Conservation (phyloP, 2,329 filamentous ascomycete genomes). For the Botryosphaeria agaves region DNA sequence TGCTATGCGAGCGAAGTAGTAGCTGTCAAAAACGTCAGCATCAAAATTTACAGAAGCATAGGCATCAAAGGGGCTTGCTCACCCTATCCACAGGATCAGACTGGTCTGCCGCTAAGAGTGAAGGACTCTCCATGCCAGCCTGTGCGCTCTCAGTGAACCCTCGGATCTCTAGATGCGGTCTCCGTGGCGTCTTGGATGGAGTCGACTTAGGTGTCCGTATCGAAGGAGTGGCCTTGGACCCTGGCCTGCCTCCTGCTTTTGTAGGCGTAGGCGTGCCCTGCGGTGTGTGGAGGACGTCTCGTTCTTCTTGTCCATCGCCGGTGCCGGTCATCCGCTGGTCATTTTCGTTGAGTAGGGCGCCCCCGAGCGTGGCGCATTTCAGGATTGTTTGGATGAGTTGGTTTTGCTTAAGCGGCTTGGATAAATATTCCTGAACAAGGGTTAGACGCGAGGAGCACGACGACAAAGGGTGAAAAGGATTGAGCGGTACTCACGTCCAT, state of each 20-base stretch:
- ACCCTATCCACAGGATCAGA: constrained; percentile 43
- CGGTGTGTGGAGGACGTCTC: not conserved
- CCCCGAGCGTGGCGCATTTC: constrained; percentile 85
- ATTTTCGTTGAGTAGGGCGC: constrained; percentile 52
- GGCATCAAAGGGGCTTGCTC: constrained; percentile 14
- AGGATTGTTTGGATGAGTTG: constrained; percentile 96
- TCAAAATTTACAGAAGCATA: constrained; percentile 5
- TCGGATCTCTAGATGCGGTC: constrained; percentile 42
- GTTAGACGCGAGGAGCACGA: constrained; percentile 7
- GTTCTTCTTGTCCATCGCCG: constrained; percentile 1
- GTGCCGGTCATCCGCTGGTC: constrained; percentile 12
- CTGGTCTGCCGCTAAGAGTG: constrained; percentile 40
- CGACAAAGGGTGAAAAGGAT: not conserved
- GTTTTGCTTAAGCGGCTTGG: constrained; percentile 91
- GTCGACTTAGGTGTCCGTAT: too few species aligned
- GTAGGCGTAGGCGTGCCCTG: not conserved
- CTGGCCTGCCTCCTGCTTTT: too few species aligned
- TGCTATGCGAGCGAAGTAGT: constrained; percentile 31
- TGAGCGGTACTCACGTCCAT: constrained; percentile 50
- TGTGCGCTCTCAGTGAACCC: constrained; percentile 54
- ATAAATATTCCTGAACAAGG: constrained; percentile 58
- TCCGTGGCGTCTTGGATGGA: constrained; percentile 15
- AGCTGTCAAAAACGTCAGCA: constrained; percentile 13
- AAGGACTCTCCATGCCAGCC: constrained; percentile 44
- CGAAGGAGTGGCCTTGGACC: constrained; percentile 8